Evolutionary conservation across 2,329 filamentous ascomycete genomes (phyloP).

Genomic region (Aureobasidium melanogenum): DNA sequence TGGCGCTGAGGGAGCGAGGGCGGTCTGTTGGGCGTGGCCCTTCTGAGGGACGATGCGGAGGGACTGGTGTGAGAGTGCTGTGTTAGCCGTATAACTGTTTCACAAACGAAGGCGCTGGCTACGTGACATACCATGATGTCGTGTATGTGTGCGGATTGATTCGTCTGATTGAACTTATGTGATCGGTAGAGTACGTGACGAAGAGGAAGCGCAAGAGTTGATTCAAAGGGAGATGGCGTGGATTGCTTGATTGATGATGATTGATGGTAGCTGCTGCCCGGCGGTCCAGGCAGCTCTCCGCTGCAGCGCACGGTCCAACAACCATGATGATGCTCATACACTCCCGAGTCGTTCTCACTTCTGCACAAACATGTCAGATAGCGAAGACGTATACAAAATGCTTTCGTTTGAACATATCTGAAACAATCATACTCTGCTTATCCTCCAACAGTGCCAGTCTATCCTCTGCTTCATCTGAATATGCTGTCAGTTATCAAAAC

Average conservation of each 20-base stretch:
- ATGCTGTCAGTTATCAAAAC: conserved; percentile 3
- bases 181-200: not conserved
- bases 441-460: conserved; percentile 1
- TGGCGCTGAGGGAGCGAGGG: conserved; percentile 60
- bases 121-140: conserved; percentile 11
- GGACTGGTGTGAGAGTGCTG: conserved; percentile 17
- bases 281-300: conserved; percentile 8
- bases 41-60: conserved; percentile 79
- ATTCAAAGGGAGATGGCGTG: not conserved
- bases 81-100: not conserved
- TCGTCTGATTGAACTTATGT: not conserved
- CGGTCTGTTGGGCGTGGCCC: conserved; percentile 52
- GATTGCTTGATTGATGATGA: conserved; percentile 3
- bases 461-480: not conserved
- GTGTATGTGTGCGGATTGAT: not conserved
- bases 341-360: not conserved
- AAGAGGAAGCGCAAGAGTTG: not conserved
- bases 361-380: not conserved
- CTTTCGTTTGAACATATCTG: conserved; percentile 8
- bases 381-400: not conserved
- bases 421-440: conserved; percentile 6
- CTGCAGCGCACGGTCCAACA: conserved; percentile 1
- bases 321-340: not conserved
- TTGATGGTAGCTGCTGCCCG: not conserved
- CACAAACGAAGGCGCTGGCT: not conserved